These are phyloP conservation scores for Lachancea fermentati DNA, from an alignment of 805 yeast species.

Conservation along the genomic window DNA sequence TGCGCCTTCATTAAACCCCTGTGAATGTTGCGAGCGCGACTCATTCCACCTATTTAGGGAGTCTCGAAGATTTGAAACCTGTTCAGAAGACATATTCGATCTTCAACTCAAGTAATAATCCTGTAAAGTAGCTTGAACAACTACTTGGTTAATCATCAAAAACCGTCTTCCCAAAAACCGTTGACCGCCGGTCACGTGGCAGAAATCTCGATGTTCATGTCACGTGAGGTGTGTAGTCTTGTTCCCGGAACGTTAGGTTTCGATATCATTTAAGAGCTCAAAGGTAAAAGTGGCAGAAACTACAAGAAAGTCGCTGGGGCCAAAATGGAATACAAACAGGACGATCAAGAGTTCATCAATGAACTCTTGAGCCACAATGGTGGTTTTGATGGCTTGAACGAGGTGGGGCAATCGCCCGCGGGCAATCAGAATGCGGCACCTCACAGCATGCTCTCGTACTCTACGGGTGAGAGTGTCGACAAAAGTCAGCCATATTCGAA, in stretches of 20 bases:
- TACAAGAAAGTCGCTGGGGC: no score
- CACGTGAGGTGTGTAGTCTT: neutral
- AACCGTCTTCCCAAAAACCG: no score
- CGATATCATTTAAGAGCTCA: neutral
- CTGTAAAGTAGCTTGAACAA: no score
- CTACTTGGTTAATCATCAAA: no score
- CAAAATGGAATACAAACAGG: slow-evolving; percentile 8
- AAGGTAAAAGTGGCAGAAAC: neutral
- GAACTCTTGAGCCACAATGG: slow-evolving; percentile 7
- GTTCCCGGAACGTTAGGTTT: neutral
- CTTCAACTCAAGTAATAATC: no score
- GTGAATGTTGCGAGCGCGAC: slow-evolving; percentile 22
- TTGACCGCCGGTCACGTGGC: no score
- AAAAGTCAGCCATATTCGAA: slow-evolving; percentile 1
- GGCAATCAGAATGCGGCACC: neutral
- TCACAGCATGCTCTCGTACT: neutral
- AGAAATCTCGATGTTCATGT: neutral
- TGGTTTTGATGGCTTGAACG: slow-evolving; percentile 2
- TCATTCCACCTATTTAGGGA: slow-evolving; percentile 38
- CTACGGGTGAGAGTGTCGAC: neutral
- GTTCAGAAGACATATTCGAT: slow-evolving; percentile 8
- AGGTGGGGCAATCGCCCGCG: neutral
- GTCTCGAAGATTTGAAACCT: slow-evolving; percentile 31
- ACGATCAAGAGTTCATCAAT: slow-evolving; percentile 8
- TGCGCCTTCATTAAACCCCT: slow-evolving; percentile 31